These are phyloP conservation scores for Leptosphaerulina australis DNA, from an alignment of 2,329 filamentous ascomycete species.

Conservation along the genomic window DNA sequence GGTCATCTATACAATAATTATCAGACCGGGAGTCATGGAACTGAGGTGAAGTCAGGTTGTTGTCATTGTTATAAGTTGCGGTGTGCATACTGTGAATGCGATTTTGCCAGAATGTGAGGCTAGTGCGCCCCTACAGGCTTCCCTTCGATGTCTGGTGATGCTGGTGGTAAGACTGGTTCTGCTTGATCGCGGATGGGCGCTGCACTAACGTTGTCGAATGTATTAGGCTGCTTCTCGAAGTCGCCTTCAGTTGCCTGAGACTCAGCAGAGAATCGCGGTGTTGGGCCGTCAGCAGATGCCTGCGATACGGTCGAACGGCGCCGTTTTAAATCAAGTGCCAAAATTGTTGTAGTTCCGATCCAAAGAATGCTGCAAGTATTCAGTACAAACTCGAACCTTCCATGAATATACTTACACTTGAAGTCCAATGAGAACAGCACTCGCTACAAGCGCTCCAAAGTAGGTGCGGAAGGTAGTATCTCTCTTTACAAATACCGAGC, in stretches of 20 bases:
- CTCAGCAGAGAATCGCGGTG: constrained; percentile 10
- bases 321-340: constrained; percentile 14
- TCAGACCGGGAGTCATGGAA: constrained; percentile 1
- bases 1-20: not conserved
- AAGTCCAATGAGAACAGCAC: constrained; percentile 34
- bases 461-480: constrained; percentile 27
- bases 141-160: constrained; percentile 14
- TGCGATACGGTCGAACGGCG: constrained; percentile 10
- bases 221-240: constrained; percentile 11
- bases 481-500: constrained; percentile 19
- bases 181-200: constrained; percentile 7
- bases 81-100: constrained; percentile 4
- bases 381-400: not conserved
- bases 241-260: constrained; percentile 2
- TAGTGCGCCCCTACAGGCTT: constrained; percentile 5
- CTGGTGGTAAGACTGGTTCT: constrained; percentile 17
- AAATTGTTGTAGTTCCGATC: constrained; percentile 10
- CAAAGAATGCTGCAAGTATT: constrained; percentile 14
- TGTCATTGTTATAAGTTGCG: not conserved
- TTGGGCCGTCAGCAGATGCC: not conserved
- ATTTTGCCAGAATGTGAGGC: not conserved
- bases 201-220: constrained; percentile 16
- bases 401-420: constrained; percentile 32
- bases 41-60: constrained; percentile 2
- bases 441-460: constrained; percentile 32